Conservation (phyloP, 2,329 filamentous ascomycete species). For the Ophiostoma australiae region DNA sequence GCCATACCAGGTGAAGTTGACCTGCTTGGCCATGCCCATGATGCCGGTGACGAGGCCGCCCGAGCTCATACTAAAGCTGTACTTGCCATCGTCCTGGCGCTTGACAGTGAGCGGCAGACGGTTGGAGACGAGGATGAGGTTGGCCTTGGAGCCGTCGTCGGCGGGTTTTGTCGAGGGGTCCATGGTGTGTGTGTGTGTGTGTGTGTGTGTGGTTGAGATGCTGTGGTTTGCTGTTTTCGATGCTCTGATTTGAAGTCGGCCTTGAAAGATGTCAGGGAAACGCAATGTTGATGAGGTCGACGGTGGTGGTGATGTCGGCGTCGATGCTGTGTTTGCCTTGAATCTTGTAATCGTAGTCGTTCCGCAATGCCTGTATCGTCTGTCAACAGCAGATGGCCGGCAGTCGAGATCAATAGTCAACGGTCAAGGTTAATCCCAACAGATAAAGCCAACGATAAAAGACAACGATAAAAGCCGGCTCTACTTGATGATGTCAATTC, state of each 20-base stretch:
- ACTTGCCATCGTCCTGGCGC: slow-evolving; percentile 82
- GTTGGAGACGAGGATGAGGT: slow-evolving; percentile 69
- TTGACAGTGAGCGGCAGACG: slow-evolving; percentile 96
- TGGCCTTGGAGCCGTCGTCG: slow-evolving; percentile 25
- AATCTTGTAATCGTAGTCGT: neutral
- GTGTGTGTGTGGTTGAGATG: neutral
- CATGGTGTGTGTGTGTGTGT: neutral
- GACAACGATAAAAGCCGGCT: neutral
- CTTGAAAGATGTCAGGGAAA: neutral
- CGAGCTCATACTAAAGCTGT: slow-evolving; percentile 93
- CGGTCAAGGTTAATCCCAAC: neutral
- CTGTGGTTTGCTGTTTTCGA: neutral
- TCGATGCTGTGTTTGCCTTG: neutral
- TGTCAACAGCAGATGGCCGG: too few relatives aligned
- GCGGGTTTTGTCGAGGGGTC: slow-evolving; percentile 19
- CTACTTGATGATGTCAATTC: slow-evolving; percentile 7
- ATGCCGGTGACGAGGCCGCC: slow-evolving; percentile 91
- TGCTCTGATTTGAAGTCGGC: neutral
- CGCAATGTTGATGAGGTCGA: neutral
- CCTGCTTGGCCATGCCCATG: slow-evolving; percentile 85
- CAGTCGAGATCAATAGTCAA: neutral
- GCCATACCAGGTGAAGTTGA: slow-evolving; percentile 96
- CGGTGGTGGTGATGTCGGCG: neutral
- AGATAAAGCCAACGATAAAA: neutral
- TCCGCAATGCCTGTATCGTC: neutral